A percentile compares a stretch with the other conserved stretches of the same genome.
These are phyloP conservation scores for Penicillium chermesinum DNA, from an alignment of 495 filamentous ascomycete species.

Conservation along the genomic window DNA sequence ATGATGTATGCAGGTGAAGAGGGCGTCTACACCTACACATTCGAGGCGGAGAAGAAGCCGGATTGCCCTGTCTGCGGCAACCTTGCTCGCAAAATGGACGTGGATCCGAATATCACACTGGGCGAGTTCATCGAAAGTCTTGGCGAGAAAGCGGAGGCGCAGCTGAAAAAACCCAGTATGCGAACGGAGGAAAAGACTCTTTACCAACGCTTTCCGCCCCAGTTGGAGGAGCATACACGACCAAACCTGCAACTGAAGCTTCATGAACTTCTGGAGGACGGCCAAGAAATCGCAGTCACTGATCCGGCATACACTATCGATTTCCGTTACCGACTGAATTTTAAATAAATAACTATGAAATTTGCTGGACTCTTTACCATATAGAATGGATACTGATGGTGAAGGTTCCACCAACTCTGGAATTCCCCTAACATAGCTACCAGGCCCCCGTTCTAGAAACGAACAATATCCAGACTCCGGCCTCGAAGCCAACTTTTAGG, in stretches of 20 bases:
- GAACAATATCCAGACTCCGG: conserved; percentile 32
- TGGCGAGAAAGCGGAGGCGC: conserved; percentile 74
- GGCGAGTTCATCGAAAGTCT: conserved; percentile 82
- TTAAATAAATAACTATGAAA: conserved; percentile 19
- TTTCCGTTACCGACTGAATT: conserved; percentile 65
- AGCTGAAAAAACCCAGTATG: conserved; percentile 86
- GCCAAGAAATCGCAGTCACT: conserved; percentile 73
- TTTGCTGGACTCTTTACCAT: background rate
- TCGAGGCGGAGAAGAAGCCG: conserved; percentile 81
- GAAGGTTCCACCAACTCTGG: conserved; percentile 18
- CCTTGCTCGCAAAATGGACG: conserved; percentile 63
- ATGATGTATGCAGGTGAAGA: conserved; percentile 99
- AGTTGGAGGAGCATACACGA: conserved; percentile 74
- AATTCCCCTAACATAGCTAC: conserved; percentile 24
- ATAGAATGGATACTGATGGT: too few relatives aligned
- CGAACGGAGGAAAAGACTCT: conserved; percentile 76
- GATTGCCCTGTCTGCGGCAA: conserved; percentile 95
- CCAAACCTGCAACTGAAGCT: conserved; percentile 77
- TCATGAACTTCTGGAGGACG: conserved; percentile 55
- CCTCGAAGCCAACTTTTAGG: conserved; percentile 33
- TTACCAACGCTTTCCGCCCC: conserved; percentile 80
- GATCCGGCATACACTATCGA: conserved; percentile 72
- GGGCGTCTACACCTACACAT: conserved; percentile 93
- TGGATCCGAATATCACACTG: conserved; percentile 68
- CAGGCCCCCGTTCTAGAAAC: conserved; percentile 25